Base-by-base conservation (phyloP, 345 rosid species). In the Cardamine chenopodiifolia region DNA sequence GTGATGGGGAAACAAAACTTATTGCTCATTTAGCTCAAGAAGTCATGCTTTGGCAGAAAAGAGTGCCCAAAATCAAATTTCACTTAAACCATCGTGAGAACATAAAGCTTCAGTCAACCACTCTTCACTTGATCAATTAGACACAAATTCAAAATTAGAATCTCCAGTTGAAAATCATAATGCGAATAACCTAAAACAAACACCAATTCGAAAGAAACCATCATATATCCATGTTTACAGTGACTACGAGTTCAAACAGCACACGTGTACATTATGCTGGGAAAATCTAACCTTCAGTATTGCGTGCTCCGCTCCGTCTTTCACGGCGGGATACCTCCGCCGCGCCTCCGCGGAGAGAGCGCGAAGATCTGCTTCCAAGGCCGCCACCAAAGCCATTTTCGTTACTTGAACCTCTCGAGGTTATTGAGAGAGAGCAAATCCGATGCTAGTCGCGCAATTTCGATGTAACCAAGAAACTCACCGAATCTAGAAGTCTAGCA, bases 271-370 rank as follows among this genome's bases (percentile, higher is more conserved):
- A 77, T 58, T 8, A 56, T 17, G 20, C 4, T 7, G 10, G 14
- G 48, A n/a, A 32, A 70, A 5, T 8, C 57, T 25, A 17, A 91
- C 98, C 98, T 92, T 95, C 28, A 95, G 29, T 2, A 95, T 89
- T 13, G 97, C 97, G 79, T 95, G 99, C 63, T 95, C 97, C 1
- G 99, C 97, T 32, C 86, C 97, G 73, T 95, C 97, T 77, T 95
- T 92, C 40, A 95, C 89, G 53, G 96, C 88, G n/a, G 99, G 97
- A 52, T 86, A 82, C 25, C 97, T 87, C 70, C 99, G 90, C 63
- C 97, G 93, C 64, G 97, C 99, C 82, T 95, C 99, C 25, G 92
- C 85, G 32, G 99, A 95, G 65, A 95, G 97, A 23, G 99, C 96
- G 47, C 96, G 97, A 65, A 95, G 99, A 86, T 95, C 99, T 65